These are phyloP conservation scores for Wickerhamiella azymoides DNA, from an alignment of 805 yeast species.

Conservation along the genomic window DNA sequence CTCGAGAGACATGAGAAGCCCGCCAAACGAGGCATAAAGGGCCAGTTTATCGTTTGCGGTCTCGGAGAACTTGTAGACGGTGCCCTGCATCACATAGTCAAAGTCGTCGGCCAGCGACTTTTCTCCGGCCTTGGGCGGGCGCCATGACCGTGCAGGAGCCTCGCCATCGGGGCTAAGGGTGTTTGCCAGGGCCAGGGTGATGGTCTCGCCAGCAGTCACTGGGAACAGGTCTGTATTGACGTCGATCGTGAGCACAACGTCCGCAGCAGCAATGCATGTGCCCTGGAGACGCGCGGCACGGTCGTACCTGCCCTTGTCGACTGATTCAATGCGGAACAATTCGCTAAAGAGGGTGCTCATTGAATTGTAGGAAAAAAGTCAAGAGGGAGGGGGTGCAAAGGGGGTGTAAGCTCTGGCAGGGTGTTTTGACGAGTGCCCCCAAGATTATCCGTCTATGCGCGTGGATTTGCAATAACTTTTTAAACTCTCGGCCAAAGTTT, in stretches of 20 bases:
- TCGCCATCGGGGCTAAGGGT: slow-evolving; percentile 43
- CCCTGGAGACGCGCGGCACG: slow-evolving; percentile 83
- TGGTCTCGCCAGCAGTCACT: slow-evolving; percentile 55
- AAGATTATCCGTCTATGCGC: too few relatives aligned
- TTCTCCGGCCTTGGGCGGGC: slow-evolving; percentile 74
- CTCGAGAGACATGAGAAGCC: slow-evolving; percentile 81
- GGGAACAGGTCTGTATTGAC: slow-evolving; percentile 88
- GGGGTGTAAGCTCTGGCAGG: too few relatives aligned
- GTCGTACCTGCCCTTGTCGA: slow-evolving; percentile 83
- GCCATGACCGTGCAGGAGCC: slow-evolving; percentile 53
- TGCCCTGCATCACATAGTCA: slow-evolving; percentile 97
- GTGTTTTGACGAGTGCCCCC: too few relatives aligned
- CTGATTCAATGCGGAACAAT: slow-evolving; percentile 70
- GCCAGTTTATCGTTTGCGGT: slow-evolving; percentile 47
- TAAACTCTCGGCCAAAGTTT: too few relatives aligned
- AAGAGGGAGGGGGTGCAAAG: neutral
- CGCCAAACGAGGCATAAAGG: slow-evolving; percentile 92
- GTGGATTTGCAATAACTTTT: too few relatives aligned
- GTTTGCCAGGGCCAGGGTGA: slow-evolving; percentile 78
- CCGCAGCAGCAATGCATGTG: slow-evolving; percentile 66
- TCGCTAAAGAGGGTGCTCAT: slow-evolving; percentile 75
- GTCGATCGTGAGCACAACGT: slow-evolving; percentile 73
- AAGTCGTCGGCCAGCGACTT: slow-evolving; percentile 87
- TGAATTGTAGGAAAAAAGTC: too few relatives aligned
- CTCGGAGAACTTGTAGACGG: slow-evolving; percentile 93